Conservation (phyloP, 306 rosid genomes). For the Acacia melanoxylon region DNA sequence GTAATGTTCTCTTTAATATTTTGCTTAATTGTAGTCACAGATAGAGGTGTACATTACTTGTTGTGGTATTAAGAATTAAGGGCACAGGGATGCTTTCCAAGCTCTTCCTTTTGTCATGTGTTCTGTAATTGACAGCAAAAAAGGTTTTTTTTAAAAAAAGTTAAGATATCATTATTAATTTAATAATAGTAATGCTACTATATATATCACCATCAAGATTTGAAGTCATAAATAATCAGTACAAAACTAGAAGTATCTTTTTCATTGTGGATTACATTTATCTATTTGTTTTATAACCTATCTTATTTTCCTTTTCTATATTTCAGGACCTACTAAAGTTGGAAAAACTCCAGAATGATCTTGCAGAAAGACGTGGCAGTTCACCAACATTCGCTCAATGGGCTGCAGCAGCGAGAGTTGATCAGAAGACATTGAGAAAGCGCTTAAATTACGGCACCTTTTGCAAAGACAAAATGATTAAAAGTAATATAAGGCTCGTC, state of each 20-base stretch:
- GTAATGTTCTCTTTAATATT: not conserved
- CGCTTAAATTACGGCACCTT: slow-evolving; percentile 70
- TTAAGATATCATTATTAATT: slow-evolving; percentile 10
- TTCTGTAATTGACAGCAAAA: slow-evolving; percentile 9
- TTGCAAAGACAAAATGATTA: slow-evolving; percentile 95
- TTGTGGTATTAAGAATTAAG: not conserved
- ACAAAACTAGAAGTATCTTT: not conserved
- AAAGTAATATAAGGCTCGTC: slow-evolving; percentile 90
- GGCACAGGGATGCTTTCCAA: slow-evolving; percentile 23
- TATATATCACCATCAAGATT: slow-evolving; percentile 1
- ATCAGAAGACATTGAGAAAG: slow-evolving; percentile 73
- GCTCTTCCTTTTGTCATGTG: slow-evolving; percentile 17
- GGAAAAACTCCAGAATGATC: slow-evolving; percentile 81
- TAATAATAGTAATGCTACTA: slow-evolving; percentile 6
- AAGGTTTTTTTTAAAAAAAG: not conserved
- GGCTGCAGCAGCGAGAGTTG: slow-evolving; percentile 94
- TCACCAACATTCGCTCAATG: slow-evolving; percentile 82
- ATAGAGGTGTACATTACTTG: slow-evolving; percentile 1
- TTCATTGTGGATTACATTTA: slow-evolving; percentile 5
- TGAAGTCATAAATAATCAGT: not conserved
- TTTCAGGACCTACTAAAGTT: slow-evolving; percentile 81
- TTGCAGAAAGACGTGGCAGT: slow-evolving; percentile 67
- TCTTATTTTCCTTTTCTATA: slow-evolving; percentile 36
- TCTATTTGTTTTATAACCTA: slow-evolving; percentile 21
- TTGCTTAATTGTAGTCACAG: not conserved